Base-by-base conservation (phyloP, 768 basidiomycete species). In the Leccinum ochraceum region DNA sequence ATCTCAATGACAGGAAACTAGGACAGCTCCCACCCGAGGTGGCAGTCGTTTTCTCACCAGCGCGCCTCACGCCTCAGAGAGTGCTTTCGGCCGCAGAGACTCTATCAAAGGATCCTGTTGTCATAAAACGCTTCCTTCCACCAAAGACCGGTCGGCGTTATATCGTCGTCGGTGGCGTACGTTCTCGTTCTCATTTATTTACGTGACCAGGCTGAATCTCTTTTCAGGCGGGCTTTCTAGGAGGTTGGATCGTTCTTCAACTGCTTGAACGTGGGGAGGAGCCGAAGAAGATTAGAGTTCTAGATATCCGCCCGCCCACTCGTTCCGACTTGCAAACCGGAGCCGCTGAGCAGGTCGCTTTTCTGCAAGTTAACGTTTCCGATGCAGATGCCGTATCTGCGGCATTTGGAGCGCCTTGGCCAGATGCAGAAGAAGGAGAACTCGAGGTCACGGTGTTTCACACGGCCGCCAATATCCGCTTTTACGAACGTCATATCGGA, bases 391-490 rank as follows among this genome's bases (percentile, higher is more conserved):
- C 85, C 0, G 81, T 90, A 17, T 73, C 82, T 13, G 79, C 77
- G 2, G 89, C 88, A 0, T 91, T 92, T 75, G 76, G 67, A 22
- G 81, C 83, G 4, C 80, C 87, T 0, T 92, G 90, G 90, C 81
- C 83, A 1, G 64, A 70, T 10, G 68, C 71, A 20, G 57, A 60
- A 16, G 57, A 60, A 14, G 67, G 67, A 24, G 68, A 68, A 6
- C 54, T 63, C 9, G 67, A 75, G 11, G 74, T 87, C 22, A 89
- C 90, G 1, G 81, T 92, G 9, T 89, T 90, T 71, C 89, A 92
- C 68, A 87, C 88, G 22, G 90, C 87, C 1, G 87, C 90, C 17
- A 88, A 81, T 63, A 91, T 92, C 63, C 87, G 89, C 5, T 92
- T 89, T 70, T 92, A 85, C 67, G 90, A 92, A 64, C 84, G 86